These are phyloP conservation scores for Xenoacremonium recifei DNA, from an alignment of 2,329 filamentous ascomycete genomes.

Conservation along the genomic window DNA sequence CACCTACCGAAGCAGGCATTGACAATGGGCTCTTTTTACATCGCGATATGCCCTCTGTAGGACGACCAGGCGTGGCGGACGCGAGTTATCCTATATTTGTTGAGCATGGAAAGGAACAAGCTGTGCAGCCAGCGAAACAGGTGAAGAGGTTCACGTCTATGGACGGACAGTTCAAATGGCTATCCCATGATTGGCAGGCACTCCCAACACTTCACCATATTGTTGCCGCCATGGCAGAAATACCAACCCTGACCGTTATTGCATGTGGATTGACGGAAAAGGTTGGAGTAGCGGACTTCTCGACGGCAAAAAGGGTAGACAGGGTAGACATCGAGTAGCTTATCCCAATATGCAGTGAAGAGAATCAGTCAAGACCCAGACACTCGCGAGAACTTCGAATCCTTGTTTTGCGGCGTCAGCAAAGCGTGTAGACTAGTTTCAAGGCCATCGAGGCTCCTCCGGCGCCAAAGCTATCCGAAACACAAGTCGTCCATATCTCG, in stretches of 20 bases:
- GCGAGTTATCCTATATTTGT: not conserved
- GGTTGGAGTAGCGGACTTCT: not conserved
- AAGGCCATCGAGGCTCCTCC: no score
- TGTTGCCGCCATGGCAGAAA: not conserved
- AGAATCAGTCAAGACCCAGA: not conserved
- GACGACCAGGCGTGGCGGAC: not conserved
- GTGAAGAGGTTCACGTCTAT: not conserved
- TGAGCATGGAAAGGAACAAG: not conserved
- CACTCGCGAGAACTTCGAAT: no score
- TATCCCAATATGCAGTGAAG: not conserved
- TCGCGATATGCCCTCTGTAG: not conserved
- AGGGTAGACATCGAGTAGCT: not conserved
- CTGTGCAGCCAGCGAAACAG: not conserved
- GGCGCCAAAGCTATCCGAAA: no score
- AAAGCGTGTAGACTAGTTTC: no score
- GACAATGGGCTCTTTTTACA: not conserved
- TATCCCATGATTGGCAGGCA: not conserved
- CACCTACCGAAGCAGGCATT: not conserved
- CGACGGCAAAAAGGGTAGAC: not conserved
- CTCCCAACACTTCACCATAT: not conserved
- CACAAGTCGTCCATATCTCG: no score
- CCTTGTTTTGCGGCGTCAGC: no score
- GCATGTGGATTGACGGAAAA: not conserved
- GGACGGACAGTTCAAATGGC: not conserved
- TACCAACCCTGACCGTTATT: not conserved